Base-by-base conservation (phyloP, 768 basidiomycete genomes). In the Rickenella mellea region DNA sequence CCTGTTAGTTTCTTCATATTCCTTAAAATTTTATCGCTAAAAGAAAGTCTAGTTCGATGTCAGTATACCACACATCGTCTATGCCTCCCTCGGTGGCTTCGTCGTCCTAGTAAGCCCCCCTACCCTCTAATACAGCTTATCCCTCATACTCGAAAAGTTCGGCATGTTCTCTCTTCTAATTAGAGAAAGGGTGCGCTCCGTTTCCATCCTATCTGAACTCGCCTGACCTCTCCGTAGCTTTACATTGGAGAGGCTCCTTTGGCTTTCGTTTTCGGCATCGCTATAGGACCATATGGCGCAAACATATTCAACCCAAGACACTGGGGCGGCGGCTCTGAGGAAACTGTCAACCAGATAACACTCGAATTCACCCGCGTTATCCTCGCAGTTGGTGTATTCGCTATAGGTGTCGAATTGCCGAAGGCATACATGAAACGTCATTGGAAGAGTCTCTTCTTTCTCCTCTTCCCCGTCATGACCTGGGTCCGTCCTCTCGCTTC, bases 191-290 rank as follows among this genome's bases (percentile, higher is more conserved):
- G 84, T 83, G 41, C 31, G 66, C 58, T n/a, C 20, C 14, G 12
- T 11, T 15, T 11, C 7, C 11, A 29, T 44, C 20, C 22, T 29
- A n/a, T 36, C 20, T 17, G 15, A 33, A 27, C 24, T 39, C 8
- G 19, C 39, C 36, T 41, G 28, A 14, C 5, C 42, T 36, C 11
- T 27, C 26, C 27, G 22, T 40, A 88, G 76, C 62, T 94, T 20
- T 97, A 96, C 58, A 80, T 97, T 44, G 96, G 96, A 47, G 96
- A 99, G 71, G 92, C 96, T 11, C 87, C 86, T 50, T 88, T 89
- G 78, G 92, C 94, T 1, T 96, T 96, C 52, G 58, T 94, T 26
- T 89, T 94, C 53, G 90, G 91, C 10, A 83, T 97, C 54, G 82
- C 92, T 49, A 80, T 94, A 39, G 91, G 90, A 37, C 92, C 91